These are phyloP conservation scores for Panicum virgatum DNA, from an alignment of 202 grass and related monocot species.

Conservation along the genomic window DNA sequence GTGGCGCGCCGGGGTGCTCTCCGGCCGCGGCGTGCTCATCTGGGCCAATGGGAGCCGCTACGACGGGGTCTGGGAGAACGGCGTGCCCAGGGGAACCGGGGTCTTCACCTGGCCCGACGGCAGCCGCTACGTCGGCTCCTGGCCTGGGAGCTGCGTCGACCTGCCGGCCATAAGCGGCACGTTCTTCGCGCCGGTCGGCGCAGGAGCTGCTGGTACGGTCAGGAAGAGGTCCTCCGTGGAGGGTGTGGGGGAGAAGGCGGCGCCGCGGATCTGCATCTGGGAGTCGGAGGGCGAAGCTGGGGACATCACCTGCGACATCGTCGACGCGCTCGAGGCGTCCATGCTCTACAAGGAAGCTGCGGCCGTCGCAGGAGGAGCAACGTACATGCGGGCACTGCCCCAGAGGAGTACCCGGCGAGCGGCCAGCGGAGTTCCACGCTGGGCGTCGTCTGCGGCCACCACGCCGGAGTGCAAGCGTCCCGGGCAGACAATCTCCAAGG, in stretches of 20 bases:
- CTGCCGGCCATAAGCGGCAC: conserved; percentile 72
- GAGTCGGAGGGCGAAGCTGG: conserved; percentile 92
- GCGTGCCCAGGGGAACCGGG: conserved; percentile 71
- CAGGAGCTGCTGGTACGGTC: conserved; percentile 6
- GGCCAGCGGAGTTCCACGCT: conserved; percentile 46
- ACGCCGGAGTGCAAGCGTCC: conserved; percentile 80
- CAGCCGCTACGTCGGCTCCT: conserved; percentile 75
- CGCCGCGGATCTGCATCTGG: conserved; percentile 98
- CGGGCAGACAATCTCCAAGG: conserved; percentile 93
- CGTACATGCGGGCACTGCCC: conserved; percentile 15
- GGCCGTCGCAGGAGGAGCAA: conserved; percentile 31
- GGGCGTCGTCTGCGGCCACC: conserved; percentile 42
- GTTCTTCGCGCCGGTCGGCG: conserved; percentile 58
- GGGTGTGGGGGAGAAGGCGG: conserved; percentile 46
- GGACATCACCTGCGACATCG: conserved; percentile 97
- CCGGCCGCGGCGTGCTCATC: conserved; percentile 78
- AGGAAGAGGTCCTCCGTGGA: conserved; percentile 86
- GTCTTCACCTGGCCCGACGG: conserved; percentile 96
- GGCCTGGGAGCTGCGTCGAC: conserved; percentile 51
- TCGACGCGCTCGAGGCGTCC: conserved; percentile 85
- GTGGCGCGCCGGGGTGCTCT: conserved; percentile 88
- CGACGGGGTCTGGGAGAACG: conserved; percentile 86
- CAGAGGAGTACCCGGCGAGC: conserved; percentile 40
- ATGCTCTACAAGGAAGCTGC: conserved; percentile 77
- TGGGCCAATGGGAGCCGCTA: conserved; percentile 93